Percentiles rank a stretch among this genome's conserved stretches.
phyloP scores from a whole-genome alignment of 192 early-diverging fungal species.

The Anaeromyces robustus region DNA sequence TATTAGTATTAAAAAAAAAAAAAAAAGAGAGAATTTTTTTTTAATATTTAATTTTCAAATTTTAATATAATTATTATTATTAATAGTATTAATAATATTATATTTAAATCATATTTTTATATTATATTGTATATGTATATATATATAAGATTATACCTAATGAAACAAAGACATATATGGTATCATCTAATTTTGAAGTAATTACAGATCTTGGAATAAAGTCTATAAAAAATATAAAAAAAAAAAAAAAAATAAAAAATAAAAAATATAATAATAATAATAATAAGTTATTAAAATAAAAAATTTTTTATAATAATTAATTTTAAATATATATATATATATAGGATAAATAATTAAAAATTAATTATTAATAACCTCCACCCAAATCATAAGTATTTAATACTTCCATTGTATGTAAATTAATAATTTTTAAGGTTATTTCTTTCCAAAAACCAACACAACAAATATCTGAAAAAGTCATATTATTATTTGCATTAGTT shows the following conservation, averaged over 20 bases:
- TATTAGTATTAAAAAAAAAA: too few species aligned
- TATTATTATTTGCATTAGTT: slow-evolving; percentile 9
- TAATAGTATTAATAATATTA: too few species aligned
- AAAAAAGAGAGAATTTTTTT: too few species aligned
- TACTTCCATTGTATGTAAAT: slow-evolving; percentile 32
- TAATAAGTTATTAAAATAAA: neutral
- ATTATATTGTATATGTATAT: neutral
- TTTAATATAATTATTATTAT: too few species aligned
- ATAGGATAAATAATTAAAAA: too few species aligned
- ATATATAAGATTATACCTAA: slow-evolving; percentile 29
- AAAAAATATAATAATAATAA: too few species aligned
- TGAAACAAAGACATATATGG: slow-evolving; percentile 57
- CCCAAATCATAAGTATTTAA: slow-evolving; percentile 22
- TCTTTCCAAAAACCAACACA: slow-evolving; percentile 63
- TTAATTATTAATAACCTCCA: slow-evolving; percentile 13
- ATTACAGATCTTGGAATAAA: slow-evolving; percentile 7
- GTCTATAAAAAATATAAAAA: too few species aligned
- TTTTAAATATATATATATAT: too few species aligned
- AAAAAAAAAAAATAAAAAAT: too few species aligned
- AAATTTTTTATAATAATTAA: neutral
- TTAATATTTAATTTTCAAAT: too few species aligned
- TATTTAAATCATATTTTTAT: too few species aligned
- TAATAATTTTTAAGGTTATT: slow-evolving; percentile 38
- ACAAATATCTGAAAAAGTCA: slow-evolving; percentile 18
- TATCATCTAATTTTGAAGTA: slow-evolving; percentile 40